These are phyloP conservation scores for Lepidium africanum DNA, from an alignment of 345 rosid species.

Conservation along the genomic window DNA sequence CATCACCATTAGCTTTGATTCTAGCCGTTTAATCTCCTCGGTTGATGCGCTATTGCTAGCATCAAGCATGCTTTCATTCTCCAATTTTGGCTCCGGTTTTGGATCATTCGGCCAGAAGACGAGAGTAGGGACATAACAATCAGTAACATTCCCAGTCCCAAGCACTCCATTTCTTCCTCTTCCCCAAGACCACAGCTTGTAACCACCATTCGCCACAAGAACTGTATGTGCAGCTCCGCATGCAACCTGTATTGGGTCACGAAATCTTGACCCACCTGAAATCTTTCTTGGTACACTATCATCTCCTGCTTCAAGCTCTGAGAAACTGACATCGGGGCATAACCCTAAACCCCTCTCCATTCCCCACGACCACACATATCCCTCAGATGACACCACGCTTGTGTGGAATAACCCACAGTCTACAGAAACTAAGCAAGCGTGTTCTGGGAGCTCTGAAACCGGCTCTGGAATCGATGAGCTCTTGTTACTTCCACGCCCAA, in stretches of 20 bases:
- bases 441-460: constrained; percentile 52
- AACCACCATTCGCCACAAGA: constrained; percentile 63
- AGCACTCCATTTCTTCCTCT: constrained; percentile 88
- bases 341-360: constrained; percentile 89
- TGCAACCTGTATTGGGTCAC: constrained; percentile 50
- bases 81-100: constrained; percentile 22
- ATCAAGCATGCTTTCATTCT: constrained; percentile 24
- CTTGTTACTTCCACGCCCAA: constrained; percentile 76
- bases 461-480: constrained; percentile 54
- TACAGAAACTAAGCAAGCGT: constrained; percentile 49
- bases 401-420: constrained; percentile 94
- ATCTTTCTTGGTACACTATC: constrained; percentile 51
- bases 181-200: constrained; percentile 90
- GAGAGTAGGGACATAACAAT: constrained; percentile 40
- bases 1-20: constrained; percentile 52
- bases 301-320: constrained; percentile 65
- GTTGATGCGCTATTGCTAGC: constrained; percentile 38
- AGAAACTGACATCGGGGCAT: constrained; percentile 67
- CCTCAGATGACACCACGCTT: constrained; percentile 72
- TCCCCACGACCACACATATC: constrained; percentile 93
- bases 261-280: constrained; percentile 44
- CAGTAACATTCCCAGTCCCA: constrained; percentile 51
- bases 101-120: constrained; percentile 54
- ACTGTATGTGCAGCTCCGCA: constrained; percentile 96
- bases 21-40: constrained; percentile 63